A percentile compares a stretch with the other conserved stretches of the same genome.
Conservation (phyloP, 306 rosid species). For the Astragalus membranaceus region DNA sequence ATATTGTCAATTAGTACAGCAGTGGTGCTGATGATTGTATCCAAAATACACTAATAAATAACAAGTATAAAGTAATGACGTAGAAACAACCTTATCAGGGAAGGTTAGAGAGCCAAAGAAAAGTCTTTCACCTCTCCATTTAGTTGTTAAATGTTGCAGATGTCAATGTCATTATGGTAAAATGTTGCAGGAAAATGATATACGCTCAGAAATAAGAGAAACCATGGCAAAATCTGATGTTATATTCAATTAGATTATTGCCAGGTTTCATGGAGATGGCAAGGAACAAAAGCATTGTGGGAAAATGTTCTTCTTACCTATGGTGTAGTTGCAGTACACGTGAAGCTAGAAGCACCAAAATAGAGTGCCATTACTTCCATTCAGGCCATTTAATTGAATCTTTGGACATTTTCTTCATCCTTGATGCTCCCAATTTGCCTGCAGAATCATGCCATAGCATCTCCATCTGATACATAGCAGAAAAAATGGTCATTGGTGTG, state of each 20-base stretch:
- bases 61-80: neutral
- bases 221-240: neutral
- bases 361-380: constrained; percentile 46
- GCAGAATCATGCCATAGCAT: constrained; percentile 79
- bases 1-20: neutral
- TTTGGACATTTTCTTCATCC: constrained; percentile 45
- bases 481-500: constrained; percentile 11
- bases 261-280: neutral
- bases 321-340: neutral
- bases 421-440: constrained; percentile 42
- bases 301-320: constrained; percentile 27
- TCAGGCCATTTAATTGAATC: constrained; percentile 71
- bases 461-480: constrained; percentile 61
- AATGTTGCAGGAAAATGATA: neutral
- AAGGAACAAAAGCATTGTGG: neutral
- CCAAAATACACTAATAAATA: neutral
- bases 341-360: constrained; percentile 14
- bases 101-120: constrained; percentile 11
- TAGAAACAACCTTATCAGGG: neutral
- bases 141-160: neutral
- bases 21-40: neutral
- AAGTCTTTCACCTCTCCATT: neutral
- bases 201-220: neutral
- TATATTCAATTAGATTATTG: constrained; percentile 7
- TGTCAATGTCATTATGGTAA: neutral